Conservation (phyloP, 2,329 filamentous ascomycete species). For the Sporothrix euskadiensis region DNA sequence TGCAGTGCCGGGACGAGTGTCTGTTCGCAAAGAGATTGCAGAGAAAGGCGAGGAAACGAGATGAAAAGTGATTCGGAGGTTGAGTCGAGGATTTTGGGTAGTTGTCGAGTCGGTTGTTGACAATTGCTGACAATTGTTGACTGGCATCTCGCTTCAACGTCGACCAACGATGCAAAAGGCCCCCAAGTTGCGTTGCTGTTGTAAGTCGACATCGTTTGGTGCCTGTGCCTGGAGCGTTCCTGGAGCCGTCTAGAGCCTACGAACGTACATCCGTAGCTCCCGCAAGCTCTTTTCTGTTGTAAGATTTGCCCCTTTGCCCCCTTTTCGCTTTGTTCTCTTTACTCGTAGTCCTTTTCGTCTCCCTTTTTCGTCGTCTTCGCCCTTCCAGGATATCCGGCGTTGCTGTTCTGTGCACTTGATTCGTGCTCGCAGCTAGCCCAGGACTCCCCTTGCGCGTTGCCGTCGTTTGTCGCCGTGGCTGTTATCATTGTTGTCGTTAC, state of each 20-base stretch:
- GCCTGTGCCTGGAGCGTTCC: neutral
- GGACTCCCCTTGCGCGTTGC: neutral
- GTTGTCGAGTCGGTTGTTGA: neutral
- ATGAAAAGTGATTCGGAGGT: neutral
- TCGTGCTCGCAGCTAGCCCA: neutral
- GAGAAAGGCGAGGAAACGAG: neutral
- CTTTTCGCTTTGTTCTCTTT: neutral
- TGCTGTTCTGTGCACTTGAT: constrained; percentile 8
- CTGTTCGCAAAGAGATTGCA: constrained; percentile 24
- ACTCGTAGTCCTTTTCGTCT: neutral
- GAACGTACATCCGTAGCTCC: neutral
- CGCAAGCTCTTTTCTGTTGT: neutral
- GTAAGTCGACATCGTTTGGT: neutral
- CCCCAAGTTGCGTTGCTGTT: neutral
- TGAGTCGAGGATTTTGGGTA: neutral
- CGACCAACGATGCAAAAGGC: neutral
- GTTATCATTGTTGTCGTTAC: neutral
- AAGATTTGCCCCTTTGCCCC: neutral
- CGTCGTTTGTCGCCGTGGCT: neutral
- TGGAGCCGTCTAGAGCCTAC: neutral
- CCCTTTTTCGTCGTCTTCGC: neutral
- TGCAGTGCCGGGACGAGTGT: constrained; percentile 20
- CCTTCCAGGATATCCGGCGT: neutral
- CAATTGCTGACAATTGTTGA: neutral
- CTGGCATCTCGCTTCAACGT: neutral